These are phyloP conservation scores for Pseudomassariella vexata DNA, from an alignment of 2,329 filamentous ascomycete species.

Conservation along the genomic window DNA sequence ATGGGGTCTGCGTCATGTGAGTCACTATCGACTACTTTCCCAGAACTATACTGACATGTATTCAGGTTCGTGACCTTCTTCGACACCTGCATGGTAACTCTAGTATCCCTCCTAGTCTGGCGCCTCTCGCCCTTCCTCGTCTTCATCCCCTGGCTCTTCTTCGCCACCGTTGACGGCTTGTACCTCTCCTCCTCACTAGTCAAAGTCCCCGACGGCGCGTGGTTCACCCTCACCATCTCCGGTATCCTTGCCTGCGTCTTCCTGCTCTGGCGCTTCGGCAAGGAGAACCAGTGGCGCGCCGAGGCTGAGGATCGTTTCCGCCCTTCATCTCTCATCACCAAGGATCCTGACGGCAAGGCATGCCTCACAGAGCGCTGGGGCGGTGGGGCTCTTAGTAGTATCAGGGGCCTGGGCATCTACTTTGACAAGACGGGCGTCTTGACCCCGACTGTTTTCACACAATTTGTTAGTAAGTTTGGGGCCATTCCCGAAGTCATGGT, in stretches of 20 bases:
- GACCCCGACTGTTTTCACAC: slow-evolving; percentile 62
- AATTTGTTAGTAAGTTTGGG: slow-evolving; percentile 67
- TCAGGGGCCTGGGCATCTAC: slow-evolving; percentile 62
- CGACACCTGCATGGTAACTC: slow-evolving; percentile 66
- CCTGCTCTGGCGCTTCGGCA: slow-evolving; percentile 72
- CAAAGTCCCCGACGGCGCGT: slow-evolving; percentile 71
- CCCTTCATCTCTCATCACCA: slow-evolving; percentile 31
- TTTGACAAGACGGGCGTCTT: slow-evolving; percentile 70
- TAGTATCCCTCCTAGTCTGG: slow-evolving; percentile 71
- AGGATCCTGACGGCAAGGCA: slow-evolving; percentile 18
- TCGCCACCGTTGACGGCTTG: slow-evolving; percentile 61
- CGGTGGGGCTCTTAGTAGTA: slow-evolving; percentile 35
- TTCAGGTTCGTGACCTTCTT: slow-evolving; percentile 77
- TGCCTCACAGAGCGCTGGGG: slow-evolving; percentile 32
- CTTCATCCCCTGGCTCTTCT: slow-evolving; percentile 53
- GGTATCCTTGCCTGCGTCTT: slow-evolving; percentile 59
- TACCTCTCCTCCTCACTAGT: slow-evolving; percentile 65
- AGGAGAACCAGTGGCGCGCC: slow-evolving; percentile 69
- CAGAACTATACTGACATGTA: not conserved
- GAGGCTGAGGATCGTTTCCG: slow-evolving; percentile 58
- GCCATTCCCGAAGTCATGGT: slow-evolving; percentile 62
- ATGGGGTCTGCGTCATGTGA: no score
- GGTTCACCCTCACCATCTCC: slow-evolving; percentile 68
- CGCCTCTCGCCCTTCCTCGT: slow-evolving; percentile 55
- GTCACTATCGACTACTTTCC: slow-evolving; percentile 5